Base-by-base conservation (phyloP, 306 rosid genomes). In the Crataegus laevigata region DNA sequence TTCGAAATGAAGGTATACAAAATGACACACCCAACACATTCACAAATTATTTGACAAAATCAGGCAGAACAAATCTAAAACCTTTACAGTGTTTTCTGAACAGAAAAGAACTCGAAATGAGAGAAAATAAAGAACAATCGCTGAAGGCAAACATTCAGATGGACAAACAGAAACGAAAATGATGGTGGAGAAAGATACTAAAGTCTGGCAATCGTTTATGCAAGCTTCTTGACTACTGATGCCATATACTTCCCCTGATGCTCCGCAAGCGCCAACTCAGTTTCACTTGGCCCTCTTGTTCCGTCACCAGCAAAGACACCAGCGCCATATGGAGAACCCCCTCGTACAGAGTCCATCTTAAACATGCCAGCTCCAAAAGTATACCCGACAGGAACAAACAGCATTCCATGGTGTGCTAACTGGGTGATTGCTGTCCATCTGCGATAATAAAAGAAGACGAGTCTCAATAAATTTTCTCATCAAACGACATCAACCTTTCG, bases 381-480 rank as follows among this genome's bases (percentile, higher is more conserved):
- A 84, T 90, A 94, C 64, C 99, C 99, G 12, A 92, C 67, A 29
- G 99, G 99, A 86, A 94, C 97, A 82, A 85, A 94, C 73, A 92
- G 68, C 99, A 94, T 94, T 77, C 99, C 99, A 66, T 94, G 99
- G 81, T 94, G 97, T 50, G 91, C 92, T 67, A 94, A 80, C 78
- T 94, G 99, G 24, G 93, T 92, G 83, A 94, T 92, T 26, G 99
- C 99, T 1, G 99, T 90, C 99, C 99, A 94, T 71, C 99, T 94
- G 96, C 85, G 74, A 80, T 71, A 75, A 55, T 62, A 45, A 29
- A 72, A 75, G 66, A 72, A 80, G 60, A 58, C 3, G 70, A 45
- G 28, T 71, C 69, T 64, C 18, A 19, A 47, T n/a, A 42, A 1
- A 42, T 2, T 32, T 4, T 75, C 45, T 13, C 12, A 26, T 9